Evolutionary conservation across 2,329 filamentous ascomycete genomes (phyloP), one percentile per base, ranked within the genome.

Genomic region (Diaporthe caulivora): DNA sequence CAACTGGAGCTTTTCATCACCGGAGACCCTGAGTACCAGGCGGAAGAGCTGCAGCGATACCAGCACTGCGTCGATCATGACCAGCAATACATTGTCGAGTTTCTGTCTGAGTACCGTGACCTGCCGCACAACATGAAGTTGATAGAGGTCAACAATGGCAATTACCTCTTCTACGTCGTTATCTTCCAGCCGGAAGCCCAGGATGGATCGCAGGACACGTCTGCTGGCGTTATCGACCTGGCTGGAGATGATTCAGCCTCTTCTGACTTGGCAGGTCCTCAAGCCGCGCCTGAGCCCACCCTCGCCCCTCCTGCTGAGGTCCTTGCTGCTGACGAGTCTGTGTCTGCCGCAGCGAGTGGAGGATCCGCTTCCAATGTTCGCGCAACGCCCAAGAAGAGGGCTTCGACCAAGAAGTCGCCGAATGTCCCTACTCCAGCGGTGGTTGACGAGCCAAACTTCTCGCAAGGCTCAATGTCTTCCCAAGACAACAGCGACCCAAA

Each of bases 361-460:
- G 34, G 6, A 18, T 11, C 13, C 18, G 6, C 11, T 17, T n/a
- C 10, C 69, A 62, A 34, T n/a, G 49, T 6, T n/a, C 18, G 18
- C 31, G 24, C 26, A 17, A 7, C 13, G 15, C 11, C n/a, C 57
- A 21, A 62, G 13, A 26, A 53, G 24, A 17, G 34, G 17, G 21
- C 8, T 0, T 24, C 24, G 18, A 24, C 18, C 8, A 49, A 31
- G 31, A 53, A 34, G 55, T 34, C n/a, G 3, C n/a, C 47, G 7
- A 58, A 53, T 11, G 21, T 71, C 13, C 44, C 24, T 1, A 21
- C 26, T 24, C 47, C 42, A 18, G 2, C 55, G 24, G 44, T 47
- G 4, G 31, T 71, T n/a, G 69, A 62, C 29, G 55, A 71, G n/a
- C 26, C 9, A 24, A 54, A 44, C 21, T 62, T 62, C 57, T 10